A percentile compares a stretch with the other conserved stretches of the same genome.
These are phyloP conservation scores for Ambrosiella beaveri DNA, from an alignment of 2,329 filamentous ascomycete genomes.

Conservation along the genomic window DNA sequence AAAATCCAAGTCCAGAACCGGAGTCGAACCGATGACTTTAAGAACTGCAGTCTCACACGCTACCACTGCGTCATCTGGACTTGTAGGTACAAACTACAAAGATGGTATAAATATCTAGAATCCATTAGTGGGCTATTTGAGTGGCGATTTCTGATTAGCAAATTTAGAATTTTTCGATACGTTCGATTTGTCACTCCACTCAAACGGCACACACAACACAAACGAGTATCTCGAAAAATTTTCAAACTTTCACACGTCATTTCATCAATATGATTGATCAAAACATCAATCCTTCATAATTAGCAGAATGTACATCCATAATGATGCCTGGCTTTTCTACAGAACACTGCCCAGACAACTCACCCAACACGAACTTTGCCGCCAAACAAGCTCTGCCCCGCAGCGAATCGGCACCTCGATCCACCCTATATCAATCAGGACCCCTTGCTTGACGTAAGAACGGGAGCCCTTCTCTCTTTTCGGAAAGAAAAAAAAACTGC, in stretches of 20 bases:
- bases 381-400: background rate
- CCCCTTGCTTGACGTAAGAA: background rate
- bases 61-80: constrained; percentile 13
- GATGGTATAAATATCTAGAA: no score
- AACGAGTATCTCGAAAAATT: background rate
- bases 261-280: background rate
- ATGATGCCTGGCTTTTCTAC: background rate
- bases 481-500: background rate
- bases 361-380: background rate
- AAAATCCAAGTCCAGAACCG: constrained; percentile 12
- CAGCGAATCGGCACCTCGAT: background rate
- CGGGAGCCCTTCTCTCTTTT: background rate
- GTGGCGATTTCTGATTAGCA: no score
- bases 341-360: background rate
- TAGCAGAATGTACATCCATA: background rate
- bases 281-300: background rate
- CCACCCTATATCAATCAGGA: background rate
- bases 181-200: no score
- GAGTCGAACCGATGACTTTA: constrained; percentile 13
- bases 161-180: no score
- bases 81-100: background rate
- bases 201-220: no score
- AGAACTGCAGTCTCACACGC: constrained; percentile 13
- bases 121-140: no score
- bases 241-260: background rate